A percentile compares a stretch with the other conserved stretches of the same genome.
Evolutionary conservation across 2,329 filamentous ascomycete species (phyloP).

Genomic region (Cadophora luteo-olivacea): DNA sequence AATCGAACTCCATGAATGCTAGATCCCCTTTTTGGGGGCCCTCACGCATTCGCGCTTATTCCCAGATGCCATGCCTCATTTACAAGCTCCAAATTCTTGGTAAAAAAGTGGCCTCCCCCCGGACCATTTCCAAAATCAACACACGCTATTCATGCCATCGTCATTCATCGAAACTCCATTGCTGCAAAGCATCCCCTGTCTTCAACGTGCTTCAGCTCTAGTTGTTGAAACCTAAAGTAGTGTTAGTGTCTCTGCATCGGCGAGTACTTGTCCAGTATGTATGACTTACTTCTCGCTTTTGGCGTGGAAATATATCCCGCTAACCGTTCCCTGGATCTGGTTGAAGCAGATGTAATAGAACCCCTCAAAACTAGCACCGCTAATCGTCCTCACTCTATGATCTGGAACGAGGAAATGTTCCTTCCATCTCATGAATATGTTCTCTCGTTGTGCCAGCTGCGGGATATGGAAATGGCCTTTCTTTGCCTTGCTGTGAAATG

Average conservation of each 20-base stretch:
- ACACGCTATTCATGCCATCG: conserved; percentile 41
- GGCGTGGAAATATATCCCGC: conserved; percentile 96
- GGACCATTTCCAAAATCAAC: conserved; percentile 20
- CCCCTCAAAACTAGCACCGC: conserved; percentile 94
- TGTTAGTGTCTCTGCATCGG: background rate
- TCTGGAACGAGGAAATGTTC: conserved; percentile 97
- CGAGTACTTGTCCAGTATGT: background rate
- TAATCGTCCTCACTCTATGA: conserved; percentile 88
- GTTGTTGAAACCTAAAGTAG: conserved; percentile 80
- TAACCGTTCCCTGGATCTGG: conserved; percentile 83
- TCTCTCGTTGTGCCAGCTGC: conserved; percentile 80
- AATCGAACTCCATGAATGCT: conserved; percentile 31
- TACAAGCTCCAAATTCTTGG: conserved; percentile 24
- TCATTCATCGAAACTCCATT: conserved; percentile 82
- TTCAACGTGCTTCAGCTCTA: conserved; percentile 87
- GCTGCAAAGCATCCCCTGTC: conserved; percentile 84
- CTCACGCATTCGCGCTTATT: conserved; percentile 24
- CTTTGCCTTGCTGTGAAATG: conserved; percentile 65
- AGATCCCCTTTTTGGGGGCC: conserved; percentile 11
- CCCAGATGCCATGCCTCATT: conserved; percentile 25
- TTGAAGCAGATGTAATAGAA: conserved; percentile 99
- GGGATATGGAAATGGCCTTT: conserved; percentile 66
- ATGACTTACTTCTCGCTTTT: conserved; percentile 91
- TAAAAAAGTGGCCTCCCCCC: conserved; percentile 17
- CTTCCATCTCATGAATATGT: conserved; percentile 99